These are phyloP conservation scores for Ceratonia siliqua DNA, from an alignment of 306 rosid species.

Conservation along the genomic window DNA sequence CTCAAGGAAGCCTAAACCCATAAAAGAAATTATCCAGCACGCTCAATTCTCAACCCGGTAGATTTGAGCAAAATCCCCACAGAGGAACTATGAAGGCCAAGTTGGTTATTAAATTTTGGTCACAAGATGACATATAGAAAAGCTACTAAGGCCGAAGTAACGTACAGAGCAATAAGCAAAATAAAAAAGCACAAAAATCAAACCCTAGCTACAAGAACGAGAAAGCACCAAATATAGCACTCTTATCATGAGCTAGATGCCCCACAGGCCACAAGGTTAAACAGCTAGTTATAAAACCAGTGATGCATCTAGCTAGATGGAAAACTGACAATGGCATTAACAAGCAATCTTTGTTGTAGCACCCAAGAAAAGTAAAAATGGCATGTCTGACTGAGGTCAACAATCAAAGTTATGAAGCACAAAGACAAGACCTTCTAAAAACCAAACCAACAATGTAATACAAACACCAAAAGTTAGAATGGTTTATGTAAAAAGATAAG, in stretches of 20 bases:
- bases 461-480: neutral
- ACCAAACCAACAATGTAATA: neutral
- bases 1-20: too few relatives aligned
- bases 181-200: neutral
- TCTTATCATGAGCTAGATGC: neutral
- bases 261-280: too few relatives aligned
- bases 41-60: too few relatives aligned
- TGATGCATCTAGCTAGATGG: constrained; percentile 2
- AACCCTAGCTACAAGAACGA: neutral
- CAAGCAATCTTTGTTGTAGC: neutral
- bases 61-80: too few relatives aligned
- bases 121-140: neutral
- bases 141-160: neutral
- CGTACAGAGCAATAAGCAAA: neutral
- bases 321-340: constrained; percentile 17
- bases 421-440: neutral
- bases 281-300: neutral
- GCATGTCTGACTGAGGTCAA: neutral
- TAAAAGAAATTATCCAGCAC: too few relatives aligned
- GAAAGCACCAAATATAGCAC: neutral
- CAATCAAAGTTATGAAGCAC: neutral
- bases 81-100: neutral
- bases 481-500: neutral
- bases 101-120: neutral
- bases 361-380: neutral